Evolutionary conservation across 768 basidiomycete species (phyloP).

Genomic region (Rhizopogon rudus): DNA sequence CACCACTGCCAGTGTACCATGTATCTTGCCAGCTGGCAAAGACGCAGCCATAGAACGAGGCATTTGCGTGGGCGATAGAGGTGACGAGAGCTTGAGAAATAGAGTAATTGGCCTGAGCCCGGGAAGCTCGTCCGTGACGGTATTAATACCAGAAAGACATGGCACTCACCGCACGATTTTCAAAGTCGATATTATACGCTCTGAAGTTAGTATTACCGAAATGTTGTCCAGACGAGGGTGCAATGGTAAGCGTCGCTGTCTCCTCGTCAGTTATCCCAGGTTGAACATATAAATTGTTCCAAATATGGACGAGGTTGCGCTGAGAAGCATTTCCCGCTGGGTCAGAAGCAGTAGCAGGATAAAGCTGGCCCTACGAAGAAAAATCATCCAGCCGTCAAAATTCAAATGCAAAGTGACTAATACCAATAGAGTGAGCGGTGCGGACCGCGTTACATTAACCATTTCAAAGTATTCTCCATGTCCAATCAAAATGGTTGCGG

Average conservation of each 20-base stretch:
- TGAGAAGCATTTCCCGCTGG: conserved; percentile 37
- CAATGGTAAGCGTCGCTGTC: conserved; percentile 52
- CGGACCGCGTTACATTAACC: conserved; percentile 27
- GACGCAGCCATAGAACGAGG: conserved; percentile 58
- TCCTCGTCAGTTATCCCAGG: conserved; percentile 51
- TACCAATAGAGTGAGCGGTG: conserved; percentile 25
- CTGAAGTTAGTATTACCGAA: conserved; percentile 58
- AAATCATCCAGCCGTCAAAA: neutral
- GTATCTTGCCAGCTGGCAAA: conserved; percentile 64
- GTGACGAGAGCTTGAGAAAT: conserved; percentile 63
- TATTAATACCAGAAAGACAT: neutral
- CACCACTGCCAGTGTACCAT: conserved; percentile 57
- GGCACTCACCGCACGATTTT: conserved; percentile 50
- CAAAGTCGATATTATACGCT: conserved; percentile 59
- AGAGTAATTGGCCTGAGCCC: conserved; percentile 41
- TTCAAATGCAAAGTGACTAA: neutral
- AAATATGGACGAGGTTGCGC: conserved; percentile 46
- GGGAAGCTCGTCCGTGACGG: neutral
- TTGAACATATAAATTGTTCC: conserved; percentile 42
- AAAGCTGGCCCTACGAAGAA: conserved; percentile 39
- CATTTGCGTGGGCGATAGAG: conserved; percentile 59
- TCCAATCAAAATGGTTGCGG: conserved; percentile 22
- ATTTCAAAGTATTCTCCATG: conserved; percentile 28
- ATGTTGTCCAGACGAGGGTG: conserved; percentile 38
- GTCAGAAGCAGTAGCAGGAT: conserved; percentile 25